Conservation (phyloP, 148 eudicot species). For the Hydrangea macrophylla region DNA sequence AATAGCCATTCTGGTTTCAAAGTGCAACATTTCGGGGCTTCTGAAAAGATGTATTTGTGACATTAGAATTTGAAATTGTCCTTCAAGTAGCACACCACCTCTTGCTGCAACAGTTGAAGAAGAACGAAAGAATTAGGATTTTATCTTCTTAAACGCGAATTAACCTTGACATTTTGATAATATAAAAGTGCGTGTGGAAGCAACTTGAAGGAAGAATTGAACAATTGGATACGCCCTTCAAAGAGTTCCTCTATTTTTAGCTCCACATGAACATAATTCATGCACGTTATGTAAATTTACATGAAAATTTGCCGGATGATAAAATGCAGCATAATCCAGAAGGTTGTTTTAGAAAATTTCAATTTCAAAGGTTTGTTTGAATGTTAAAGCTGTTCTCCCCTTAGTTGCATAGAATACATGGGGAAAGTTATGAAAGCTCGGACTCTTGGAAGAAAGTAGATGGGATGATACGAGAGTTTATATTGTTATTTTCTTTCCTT, state of each 20-base stretch:
- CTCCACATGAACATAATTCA: no score
- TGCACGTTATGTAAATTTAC: no score
- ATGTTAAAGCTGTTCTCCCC: not conserved
- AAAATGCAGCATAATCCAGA: not conserved
- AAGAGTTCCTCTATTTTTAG: no score
- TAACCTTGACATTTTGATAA: not conserved
- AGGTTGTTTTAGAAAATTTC: not conserved
- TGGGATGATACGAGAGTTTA: not conserved
- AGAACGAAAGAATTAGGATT: conserved; percentile 8
- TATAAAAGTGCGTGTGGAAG: not conserved
- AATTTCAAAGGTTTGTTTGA: not conserved
- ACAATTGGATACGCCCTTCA: no score
- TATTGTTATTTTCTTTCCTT: not conserved
- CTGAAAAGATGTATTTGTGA: not conserved
- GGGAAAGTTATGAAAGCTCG: not conserved
- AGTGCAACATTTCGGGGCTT: not conserved
- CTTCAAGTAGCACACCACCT: conserved; percentile 80
- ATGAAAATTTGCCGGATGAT: not conserved
- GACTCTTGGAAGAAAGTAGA: not conserved
- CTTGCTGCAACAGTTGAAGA: conserved; percentile 73
- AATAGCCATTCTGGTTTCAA: not conserved
- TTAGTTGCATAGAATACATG: not conserved
- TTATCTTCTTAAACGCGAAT: not conserved
- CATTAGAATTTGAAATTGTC: conserved; percentile 73
- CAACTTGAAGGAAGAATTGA: not conserved